Conservation (phyloP, 2,329 filamentous ascomycete species). For the Hypoxylon rubiginosum region DNA sequence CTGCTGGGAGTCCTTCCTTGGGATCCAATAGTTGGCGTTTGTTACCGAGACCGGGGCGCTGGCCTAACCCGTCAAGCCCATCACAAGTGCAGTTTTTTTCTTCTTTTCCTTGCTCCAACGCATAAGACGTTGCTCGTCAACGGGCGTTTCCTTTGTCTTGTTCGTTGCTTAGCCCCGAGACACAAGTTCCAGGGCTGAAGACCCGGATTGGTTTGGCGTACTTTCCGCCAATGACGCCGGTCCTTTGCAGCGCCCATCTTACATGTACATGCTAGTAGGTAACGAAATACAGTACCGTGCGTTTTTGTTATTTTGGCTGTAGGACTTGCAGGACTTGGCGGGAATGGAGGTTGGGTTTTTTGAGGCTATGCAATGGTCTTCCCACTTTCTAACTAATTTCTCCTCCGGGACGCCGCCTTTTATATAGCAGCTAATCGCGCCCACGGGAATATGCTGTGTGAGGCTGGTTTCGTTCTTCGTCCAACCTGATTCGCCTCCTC, state of each 20-base stretch:
- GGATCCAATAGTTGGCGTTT: constrained; percentile 24
- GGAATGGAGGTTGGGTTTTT: constrained; percentile 20
- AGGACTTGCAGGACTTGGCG: constrained; percentile 30
- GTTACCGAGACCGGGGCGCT: constrained; percentile 26
- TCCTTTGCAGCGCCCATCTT: constrained; percentile 4
- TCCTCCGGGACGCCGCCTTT: constrained; percentile 12
- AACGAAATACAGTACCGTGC: constrained; percentile 19
- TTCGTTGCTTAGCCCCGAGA: constrained; percentile 18
- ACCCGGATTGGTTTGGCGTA: constrained; percentile 25
- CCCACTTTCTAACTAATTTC: constrained; percentile 20
- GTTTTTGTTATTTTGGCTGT: too few relatives aligned
- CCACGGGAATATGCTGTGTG: constrained; percentile 19
- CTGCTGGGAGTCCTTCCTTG: constrained; percentile 11
- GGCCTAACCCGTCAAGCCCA: constrained; percentile 14
- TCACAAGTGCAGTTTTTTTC: constrained; percentile 22
- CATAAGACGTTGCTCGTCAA: constrained; percentile 11
- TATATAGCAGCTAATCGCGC: constrained; percentile 19
- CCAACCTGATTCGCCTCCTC: constrained; percentile 14
- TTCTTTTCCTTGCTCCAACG: constrained; percentile 1
- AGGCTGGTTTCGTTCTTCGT: constrained; percentile 22
- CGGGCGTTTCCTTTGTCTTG: constrained; percentile 4
- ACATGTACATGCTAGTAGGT: background rate
- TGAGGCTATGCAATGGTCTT: constrained; percentile 38
- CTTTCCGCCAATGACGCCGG: constrained; percentile 30
- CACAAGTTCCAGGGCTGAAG: constrained; percentile 21